These are phyloP conservation scores for Paraphaeosphaeria sporulosa DNA, from an alignment of 2,329 filamentous ascomycete genomes.

Conservation along the genomic window DNA sequence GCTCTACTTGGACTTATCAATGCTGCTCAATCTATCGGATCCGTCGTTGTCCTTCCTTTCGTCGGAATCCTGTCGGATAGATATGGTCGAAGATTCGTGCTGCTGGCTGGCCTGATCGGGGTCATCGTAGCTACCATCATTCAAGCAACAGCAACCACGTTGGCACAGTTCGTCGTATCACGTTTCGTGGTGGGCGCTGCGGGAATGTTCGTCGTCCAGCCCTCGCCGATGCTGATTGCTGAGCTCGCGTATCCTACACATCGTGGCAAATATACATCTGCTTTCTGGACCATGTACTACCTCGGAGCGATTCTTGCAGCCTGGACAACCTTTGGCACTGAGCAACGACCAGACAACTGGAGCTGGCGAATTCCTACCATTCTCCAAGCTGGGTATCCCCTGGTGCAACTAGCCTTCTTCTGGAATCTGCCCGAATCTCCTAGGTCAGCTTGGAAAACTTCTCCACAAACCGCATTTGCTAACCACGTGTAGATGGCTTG, in stretches of 20 bases:
- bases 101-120: slow-evolving; percentile 14
- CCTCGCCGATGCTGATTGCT: slow-evolving; percentile 37
- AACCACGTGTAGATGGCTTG: slow-evolving; percentile 63
- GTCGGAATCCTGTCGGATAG: slow-evolving; percentile 15
- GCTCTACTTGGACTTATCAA: slow-evolving; percentile 23
- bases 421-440: slow-evolving; percentile 63
- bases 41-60: slow-evolving; percentile 15
- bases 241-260: slow-evolving; percentile 43
- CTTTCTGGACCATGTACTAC: slow-evolving; percentile 25
- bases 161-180: slow-evolving; percentile 21
- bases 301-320: slow-evolving; percentile 55
- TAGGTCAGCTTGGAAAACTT: slow-evolving; percentile 58
- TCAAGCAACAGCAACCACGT: slow-evolving; percentile 15
- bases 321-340: slow-evolving; percentile 57
- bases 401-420: slow-evolving; percentile 48
- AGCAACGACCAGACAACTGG: slow-evolving; percentile 52
- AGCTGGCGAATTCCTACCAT: slow-evolving; percentile 58
- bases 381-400: slow-evolving; percentile 56
- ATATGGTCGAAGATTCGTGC: slow-evolving; percentile 14
- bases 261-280: slow-evolving; percentile 35
- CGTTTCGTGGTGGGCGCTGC: slow-evolving; percentile 24
- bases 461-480: background rate
- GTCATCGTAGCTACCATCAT: slow-evolving; percentile 21
- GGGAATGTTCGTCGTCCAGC: slow-evolving; percentile 31
- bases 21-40: slow-evolving; percentile 20